Conservation (phyloP, 495 filamentous ascomycete species). For the Extremus antarcticus region DNA sequence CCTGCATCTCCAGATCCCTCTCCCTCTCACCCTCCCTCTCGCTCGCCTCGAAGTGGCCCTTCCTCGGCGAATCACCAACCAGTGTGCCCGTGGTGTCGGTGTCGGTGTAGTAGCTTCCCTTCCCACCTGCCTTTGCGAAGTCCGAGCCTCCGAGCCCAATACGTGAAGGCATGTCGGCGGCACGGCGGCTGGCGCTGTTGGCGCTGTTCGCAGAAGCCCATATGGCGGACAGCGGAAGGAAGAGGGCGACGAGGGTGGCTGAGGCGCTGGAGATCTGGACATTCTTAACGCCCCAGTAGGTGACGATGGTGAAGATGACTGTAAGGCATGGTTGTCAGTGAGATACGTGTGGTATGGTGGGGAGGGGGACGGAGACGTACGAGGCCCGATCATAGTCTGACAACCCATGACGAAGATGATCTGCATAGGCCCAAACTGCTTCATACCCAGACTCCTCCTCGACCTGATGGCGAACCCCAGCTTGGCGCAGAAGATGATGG, state of each 20-base stretch:
- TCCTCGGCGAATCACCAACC: not conserved
- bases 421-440: constrained; percentile 55
- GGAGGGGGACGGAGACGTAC: constrained; percentile 36
- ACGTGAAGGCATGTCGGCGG: constrained; percentile 3
- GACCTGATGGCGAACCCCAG: constrained; percentile 50
- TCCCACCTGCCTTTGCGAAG: not conserved
- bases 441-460: constrained; percentile 46
- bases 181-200: constrained; percentile 5
- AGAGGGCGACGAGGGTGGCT: constrained; percentile 60
- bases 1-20: constrained; percentile 16
- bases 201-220: constrained; percentile 47
- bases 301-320: constrained; percentile 61
- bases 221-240: constrained; percentile 69
- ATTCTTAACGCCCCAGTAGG: constrained; percentile 36
- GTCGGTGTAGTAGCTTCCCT: constrained; percentile 7
- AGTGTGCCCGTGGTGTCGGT: constrained; percentile 11
- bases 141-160: constrained; percentile 2
- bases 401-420: constrained; percentile 65
- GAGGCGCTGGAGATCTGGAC: constrained; percentile 39
- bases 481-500: constrained; percentile 58
- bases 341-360: not conserved
- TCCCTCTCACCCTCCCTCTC: not conserved
- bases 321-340: constrained; percentile 7
- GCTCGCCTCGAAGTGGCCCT: not conserved
- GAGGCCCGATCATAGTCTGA: constrained; percentile 68